A percentile compares a stretch with the other conserved stretches of the same genome.
phyloP scores from a whole-genome alignment of 2,329 filamentous ascomycete genomes.

The Neospermospora avenae region DNA sequence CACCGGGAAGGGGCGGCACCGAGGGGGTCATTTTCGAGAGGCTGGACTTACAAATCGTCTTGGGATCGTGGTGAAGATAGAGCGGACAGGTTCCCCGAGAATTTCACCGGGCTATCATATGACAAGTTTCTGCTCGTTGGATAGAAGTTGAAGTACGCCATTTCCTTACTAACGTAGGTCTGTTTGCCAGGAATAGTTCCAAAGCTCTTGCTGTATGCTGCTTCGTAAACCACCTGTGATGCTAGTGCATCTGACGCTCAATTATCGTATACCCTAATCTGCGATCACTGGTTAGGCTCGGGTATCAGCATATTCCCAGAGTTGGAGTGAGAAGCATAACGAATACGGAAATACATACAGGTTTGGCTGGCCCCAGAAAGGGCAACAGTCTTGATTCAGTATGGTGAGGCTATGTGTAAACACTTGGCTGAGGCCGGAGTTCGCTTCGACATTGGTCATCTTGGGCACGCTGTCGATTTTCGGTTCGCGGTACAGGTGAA shows the following conservation, averaged over 20 bases:
- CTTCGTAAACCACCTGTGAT: background rate
- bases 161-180: background rate
- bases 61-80: too few relatives aligned
- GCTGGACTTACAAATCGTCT: background rate
- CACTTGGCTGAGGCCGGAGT: background rate
- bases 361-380: background rate
- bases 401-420: background rate
- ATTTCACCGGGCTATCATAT: background rate
- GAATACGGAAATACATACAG: background rate
- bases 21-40: background rate
- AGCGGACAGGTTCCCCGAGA: background rate
- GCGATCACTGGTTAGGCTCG: constrained; percentile 6
- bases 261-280: constrained; percentile 4
- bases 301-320: background rate
- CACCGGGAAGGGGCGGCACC: too few relatives aligned
- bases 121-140: background rate
- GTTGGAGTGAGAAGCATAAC: background rate
- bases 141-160: background rate
- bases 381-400: background rate
- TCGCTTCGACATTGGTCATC: background rate
- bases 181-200: background rate
- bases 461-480: background rate
- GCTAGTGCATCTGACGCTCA: background rate
- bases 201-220: background rate
- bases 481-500: background rate